Conservation (phyloP, 2,329 filamentous ascomycete species). For the Scedosporium dehoogii region DNA sequence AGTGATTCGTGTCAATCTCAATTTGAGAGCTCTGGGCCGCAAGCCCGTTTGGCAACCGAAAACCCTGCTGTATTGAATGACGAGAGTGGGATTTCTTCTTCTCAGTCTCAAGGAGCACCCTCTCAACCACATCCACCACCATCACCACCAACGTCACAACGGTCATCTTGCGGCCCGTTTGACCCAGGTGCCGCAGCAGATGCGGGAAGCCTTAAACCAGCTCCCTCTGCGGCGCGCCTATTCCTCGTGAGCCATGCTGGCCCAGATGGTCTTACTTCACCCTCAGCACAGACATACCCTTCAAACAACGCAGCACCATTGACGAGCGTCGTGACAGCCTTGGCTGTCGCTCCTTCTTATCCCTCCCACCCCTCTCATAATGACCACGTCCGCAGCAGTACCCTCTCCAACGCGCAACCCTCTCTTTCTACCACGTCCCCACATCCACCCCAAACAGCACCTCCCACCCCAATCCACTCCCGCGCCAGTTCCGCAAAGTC, state of each 20-base stretch:
- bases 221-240: not conserved
- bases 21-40: not conserved
- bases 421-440: conserved; percentile 22
- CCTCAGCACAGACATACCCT: not conserved
- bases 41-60: not conserved
- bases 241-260: conserved; percentile 5
- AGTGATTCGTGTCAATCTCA: not conserved
- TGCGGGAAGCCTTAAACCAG: conserved; percentile 16
- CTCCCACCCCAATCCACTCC: conserved; percentile 27
- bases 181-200: conserved; percentile 16
- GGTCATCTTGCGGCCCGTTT: conserved; percentile 11
- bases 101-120: not conserved
- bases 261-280: not conserved
- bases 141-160: conserved; percentile 13
- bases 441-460: conserved; percentile 37
- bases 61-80: not conserved
- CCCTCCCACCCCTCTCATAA: conserved; percentile 45
- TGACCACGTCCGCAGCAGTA: conserved; percentile 35
- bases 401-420: conserved; percentile 4
- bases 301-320: conserved; percentile 3
- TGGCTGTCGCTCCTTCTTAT: conserved; percentile 54
- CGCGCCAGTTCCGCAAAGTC: conserved; percentile 22
- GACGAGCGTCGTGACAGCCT: conserved; percentile 51
- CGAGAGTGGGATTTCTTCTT: not conserved
- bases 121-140: conserved; percentile 10